A percentile compares a stretch with the other conserved stretches of the same genome.
These are phyloP conservation scores for Ophidiomyces ophidiicola DNA, from an alignment of 2,329 filamentous ascomycete species.

Conservation along the genomic window DNA sequence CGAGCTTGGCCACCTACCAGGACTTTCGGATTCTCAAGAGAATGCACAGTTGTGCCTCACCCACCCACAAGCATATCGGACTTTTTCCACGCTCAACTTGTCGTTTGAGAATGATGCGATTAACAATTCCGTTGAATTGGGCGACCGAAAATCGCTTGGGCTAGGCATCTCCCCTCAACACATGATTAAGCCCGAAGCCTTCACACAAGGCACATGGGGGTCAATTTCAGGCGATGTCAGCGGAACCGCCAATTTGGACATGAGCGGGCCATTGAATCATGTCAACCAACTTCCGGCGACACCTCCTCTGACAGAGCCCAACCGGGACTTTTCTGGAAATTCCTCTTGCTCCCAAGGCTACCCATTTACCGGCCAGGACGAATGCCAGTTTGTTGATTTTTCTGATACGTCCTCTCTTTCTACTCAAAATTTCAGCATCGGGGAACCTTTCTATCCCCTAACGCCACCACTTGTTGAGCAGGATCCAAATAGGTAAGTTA, in stretches of 20 bases:
- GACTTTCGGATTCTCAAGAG: constrained; percentile 22
- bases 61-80: constrained; percentile 28
- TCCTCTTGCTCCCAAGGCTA: constrained; percentile 31
- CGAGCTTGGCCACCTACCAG: constrained; percentile 29
- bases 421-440: constrained; percentile 27
- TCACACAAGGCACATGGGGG: constrained; percentile 15
- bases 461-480: constrained; percentile 30
- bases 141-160: constrained; percentile 26
- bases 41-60: constrained; percentile 27
- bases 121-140: constrained; percentile 23
- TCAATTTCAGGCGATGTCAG: constrained; percentile 14
- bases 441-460: constrained; percentile 30
- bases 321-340: constrained; percentile 31
- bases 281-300: constrained; percentile 31
- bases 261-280: neutral
- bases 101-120: constrained; percentile 32
- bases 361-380: constrained; percentile 29
- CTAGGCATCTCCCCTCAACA: constrained; percentile 24
- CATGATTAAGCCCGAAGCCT: constrained; percentile 27
- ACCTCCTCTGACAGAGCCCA: constrained; percentile 33
- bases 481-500: constrained; percentile 31
- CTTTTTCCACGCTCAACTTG: constrained; percentile 30
- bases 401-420: constrained; percentile 24
- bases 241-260: neutral
- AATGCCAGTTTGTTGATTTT: constrained; percentile 28